Evolutionary conservation across 176 grass and related monocot species (phyloP), one percentile per base, ranked within the genome.

Genomic region (Hordeum vulgare): DNA sequence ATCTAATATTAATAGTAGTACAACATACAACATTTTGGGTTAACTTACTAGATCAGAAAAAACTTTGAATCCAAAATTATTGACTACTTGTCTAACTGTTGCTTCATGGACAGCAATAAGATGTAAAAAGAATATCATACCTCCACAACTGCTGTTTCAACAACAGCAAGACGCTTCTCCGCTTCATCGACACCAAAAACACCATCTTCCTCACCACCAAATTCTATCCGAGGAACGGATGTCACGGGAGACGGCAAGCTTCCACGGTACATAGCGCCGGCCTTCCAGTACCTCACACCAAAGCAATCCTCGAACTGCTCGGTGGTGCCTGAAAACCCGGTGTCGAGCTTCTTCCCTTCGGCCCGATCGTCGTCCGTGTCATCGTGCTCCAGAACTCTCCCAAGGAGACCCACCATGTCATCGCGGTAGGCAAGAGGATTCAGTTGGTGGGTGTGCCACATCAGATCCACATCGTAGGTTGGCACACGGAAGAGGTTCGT

Each of bases 381-480:
- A 71, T 98, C 96, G 95, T 98, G 96, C 80, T 95, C 87, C 33
- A 98, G 63, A 72, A 98, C 85, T 87, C 72, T 95, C 60, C 89
- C 91, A 88, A 98, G 87, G 57, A 98, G 91, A 34, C 88, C 41
- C 36, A 89, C 24, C 88, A 94, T 86, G 54, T 98, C 91, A 18
- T 85, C 83, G 80, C 85, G 61, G 78, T 98, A 98, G 79, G 87
- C 78, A 83, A 90, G 71, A 49, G 93, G 82, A 87, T 89, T 80
- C 25, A 95, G 60, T 58, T 94, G 93, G 72, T 98, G 96, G 33
- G 93, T 87, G 80, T 98, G 93, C 93, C 96, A 98, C 56, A 98
- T 93, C 37, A 98, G 77, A 84, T 95, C 96, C 29, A 98, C 83
- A 66, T 98, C 96, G 17, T 98, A 95, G 61, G 93, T 94, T 4